phyloP scores from a whole-genome alignment of 495 filamentous ascomycete species.

The Aspergillus sclerotioniger region DNA sequence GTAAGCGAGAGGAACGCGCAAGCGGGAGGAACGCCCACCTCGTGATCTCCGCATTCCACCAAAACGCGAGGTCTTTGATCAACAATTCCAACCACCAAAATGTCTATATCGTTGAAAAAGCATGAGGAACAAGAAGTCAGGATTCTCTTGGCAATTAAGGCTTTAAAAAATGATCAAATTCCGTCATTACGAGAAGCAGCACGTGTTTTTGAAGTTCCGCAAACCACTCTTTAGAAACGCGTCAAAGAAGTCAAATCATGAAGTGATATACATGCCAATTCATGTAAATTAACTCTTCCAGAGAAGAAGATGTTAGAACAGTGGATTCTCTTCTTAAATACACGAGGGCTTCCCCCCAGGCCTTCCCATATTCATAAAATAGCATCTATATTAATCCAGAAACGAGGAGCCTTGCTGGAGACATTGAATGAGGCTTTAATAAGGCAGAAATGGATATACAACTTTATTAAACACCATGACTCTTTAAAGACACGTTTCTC shows the following conservation, averaged over 20 bases:
- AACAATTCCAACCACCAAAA: background rate
- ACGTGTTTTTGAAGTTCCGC: conserved; percentile 1
- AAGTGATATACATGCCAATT: background rate
- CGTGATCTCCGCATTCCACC: background rate
- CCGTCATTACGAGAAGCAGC: background rate
- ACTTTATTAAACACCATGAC: too few species aligned
- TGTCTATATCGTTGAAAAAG: background rate
- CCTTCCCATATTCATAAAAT: too few species aligned
- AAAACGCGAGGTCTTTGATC: background rate
- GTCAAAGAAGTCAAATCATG: too few species aligned
- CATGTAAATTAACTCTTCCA: background rate
- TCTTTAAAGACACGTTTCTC: too few species aligned
- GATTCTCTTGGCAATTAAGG: background rate
- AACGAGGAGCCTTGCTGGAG: too few species aligned
- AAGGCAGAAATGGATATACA: too few species aligned
- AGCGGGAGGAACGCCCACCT: too few species aligned
- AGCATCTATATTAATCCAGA: too few species aligned
- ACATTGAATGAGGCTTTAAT: too few species aligned
- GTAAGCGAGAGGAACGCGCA: too few species aligned
- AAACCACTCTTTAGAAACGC: background rate
- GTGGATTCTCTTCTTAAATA: background rate
- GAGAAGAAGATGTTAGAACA: background rate
- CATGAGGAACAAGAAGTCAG: background rate
- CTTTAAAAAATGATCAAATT: conserved; percentile 1
- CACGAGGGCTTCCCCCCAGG: too few species aligned